Base-by-base conservation (phyloP, 129 eudicot species). In the Helianthus annuus region DNA sequence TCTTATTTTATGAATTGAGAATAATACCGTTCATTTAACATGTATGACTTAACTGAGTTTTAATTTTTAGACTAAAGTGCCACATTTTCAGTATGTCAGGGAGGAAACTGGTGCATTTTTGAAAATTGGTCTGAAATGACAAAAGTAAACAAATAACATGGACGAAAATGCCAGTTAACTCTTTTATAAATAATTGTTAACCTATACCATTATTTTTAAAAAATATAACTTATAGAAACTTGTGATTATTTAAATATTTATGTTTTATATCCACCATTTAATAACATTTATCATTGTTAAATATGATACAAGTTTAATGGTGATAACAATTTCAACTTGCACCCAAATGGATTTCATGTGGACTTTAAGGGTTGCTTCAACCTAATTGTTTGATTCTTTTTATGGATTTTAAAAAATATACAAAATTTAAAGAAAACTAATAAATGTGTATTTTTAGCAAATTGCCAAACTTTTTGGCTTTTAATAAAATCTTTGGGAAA, bases 351-450 rank as follows among this genome's bases (percentile, higher is more conserved):
- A 27, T 65, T 71, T 59, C 57, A 17, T 72, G 69, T 46, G 55
- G 64, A 66, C 46, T 53, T 42, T 53, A 56, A 45, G 15, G 52
- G 61, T 57, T 56, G 80, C 68, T 67, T 67, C 14, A 67, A 55
- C 68, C 22, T 27, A 53, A 75, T 38, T 27, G 10, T 34, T 48
- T 45, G 6, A 14, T 76, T 48, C 71, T 46, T 10, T 76, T 15
- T 32, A 66, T 10, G 9, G 61, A 10, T 40, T 44, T 56, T n/a
- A 12, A 29, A 27, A 29, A 60, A 68, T 7, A 48, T 5, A 16
- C 24, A 7, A 5, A 22, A 38, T 65, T 9, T 10, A 34, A 27
- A 56, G 5, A 67, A 57, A 16, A 49, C 4, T 16, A 10, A 17
- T 4, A 55, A 27, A 56, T 67, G 68, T 36, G 38, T 29, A 68